Evolutionary conservation across 208 protist genomes (phyloP), one percentile per base, ranked within the genome.

Genomic region (Wallacemonas sp.): DNA sequence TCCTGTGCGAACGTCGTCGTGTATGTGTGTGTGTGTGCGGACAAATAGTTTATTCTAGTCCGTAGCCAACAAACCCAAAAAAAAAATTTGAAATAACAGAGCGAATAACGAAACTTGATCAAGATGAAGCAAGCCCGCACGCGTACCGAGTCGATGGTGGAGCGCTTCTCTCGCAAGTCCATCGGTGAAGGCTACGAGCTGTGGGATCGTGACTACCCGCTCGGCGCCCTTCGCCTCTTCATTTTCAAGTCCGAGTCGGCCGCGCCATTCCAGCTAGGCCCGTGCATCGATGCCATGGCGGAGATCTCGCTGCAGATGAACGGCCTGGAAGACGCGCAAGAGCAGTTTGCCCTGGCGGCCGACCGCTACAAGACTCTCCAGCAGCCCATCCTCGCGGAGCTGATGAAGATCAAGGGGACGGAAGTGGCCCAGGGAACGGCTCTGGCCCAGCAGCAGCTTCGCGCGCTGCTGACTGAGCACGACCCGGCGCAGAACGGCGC

Each of bases 161-260:
- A 95, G 70, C 80, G 89, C 10, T 92, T 92, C 72, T 70, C 89
- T 52, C 92, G 89, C 63, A 93, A 91, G 61, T 77, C 86, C 11
- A 91, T 97, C 46, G 82, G 82, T 52, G 91, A 97, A 72, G 91
- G 91, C 12, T 97, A 91, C 76, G 76, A 87, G 36, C 74, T 97
- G 25, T 97, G 91, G 89, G 91, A 97, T 70, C 68, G 83, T 57
- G 91, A 87, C 57, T 97, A 97, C 79, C 81, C 83, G 16, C 76
- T 97, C 41, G 89, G 87, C 38, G 88, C 91, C 12, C 80, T 97
- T 54, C 86, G 91, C 29, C 72, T 97, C 39, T 95, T 97, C 67
- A 83, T 86, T 41, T 97, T 94, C 71, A 97, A 97, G 70, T 74
- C 81, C 0, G 91, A 97, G 48, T 80, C 78, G n/a, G 82, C 87